Evolutionary conservation across 495 filamentous ascomycete species (phyloP).

Genomic region (Trichoderma erinaceum): DNA sequence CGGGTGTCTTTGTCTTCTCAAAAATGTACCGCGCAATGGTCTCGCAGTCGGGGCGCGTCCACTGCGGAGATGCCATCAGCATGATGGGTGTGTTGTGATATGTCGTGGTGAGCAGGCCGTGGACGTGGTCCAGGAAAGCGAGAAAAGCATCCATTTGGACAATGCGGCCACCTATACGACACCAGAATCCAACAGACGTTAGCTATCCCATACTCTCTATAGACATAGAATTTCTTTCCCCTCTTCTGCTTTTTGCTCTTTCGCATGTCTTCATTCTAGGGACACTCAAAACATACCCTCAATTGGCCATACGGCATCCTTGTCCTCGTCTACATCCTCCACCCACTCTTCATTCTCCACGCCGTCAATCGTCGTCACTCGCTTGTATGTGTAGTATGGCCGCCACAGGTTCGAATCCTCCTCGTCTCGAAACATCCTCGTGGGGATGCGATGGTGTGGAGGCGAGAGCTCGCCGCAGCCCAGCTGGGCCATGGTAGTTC

Average conservation of each 20-base stretch:
- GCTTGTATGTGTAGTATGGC: slow-evolving; percentile 72
- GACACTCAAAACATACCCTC: slow-evolving; percentile 33
- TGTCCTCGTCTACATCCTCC: slow-evolving; percentile 78
- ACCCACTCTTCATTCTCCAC: slow-evolving; percentile 56
- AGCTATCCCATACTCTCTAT: not conserved
- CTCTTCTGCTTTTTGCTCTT: not conserved
- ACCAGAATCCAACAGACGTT: not conserved
- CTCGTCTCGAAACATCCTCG: slow-evolving; percentile 82
- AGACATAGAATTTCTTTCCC: not conserved
- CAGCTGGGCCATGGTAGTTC: slow-evolving; percentile 87
- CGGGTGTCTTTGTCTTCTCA: slow-evolving; percentile 91
- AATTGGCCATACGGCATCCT: slow-evolving; percentile 86
- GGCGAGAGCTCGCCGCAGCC: slow-evolving; percentile 90
- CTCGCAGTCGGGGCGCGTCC: slow-evolving; percentile 79
- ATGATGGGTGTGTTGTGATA: slow-evolving; percentile 89
- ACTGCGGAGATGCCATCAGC: slow-evolving; percentile 76
- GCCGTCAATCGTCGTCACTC: slow-evolving; percentile 41
- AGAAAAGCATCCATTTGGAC: slow-evolving; percentile 86
- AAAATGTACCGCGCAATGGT: slow-evolving; percentile 85
- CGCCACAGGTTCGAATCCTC: slow-evolving; percentile 75
- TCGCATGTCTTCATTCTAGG: not conserved
- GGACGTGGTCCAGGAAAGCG: slow-evolving; percentile 79
- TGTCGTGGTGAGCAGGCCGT: slow-evolving; percentile 77
- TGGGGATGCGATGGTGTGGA: slow-evolving; percentile 70
- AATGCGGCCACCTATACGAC: slow-evolving; percentile 60